Percentiles rank a stretch among this genome's conserved stretches.
These are phyloP conservation scores for Sinapis alba DNA, from an alignment of 441 rosid species.

Conservation along the genomic window DNA sequence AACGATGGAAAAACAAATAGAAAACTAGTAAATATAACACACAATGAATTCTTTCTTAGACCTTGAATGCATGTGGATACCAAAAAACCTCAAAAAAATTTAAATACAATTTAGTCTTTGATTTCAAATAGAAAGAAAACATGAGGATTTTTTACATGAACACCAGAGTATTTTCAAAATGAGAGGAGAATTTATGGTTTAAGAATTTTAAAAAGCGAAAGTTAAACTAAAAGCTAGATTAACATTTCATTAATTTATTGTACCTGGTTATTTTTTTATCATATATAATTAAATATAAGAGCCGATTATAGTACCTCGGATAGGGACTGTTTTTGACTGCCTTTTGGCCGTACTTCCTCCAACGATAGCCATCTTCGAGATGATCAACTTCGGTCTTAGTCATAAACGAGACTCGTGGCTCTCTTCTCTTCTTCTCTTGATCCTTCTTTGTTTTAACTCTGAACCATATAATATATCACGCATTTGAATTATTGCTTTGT, in stretches of 20 bases:
- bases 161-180: not conserved
- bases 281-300: not conserved
- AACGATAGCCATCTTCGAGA: slow-evolving; percentile 95
- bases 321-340: slow-evolving; percentile 97
- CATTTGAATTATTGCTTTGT: not conserved
- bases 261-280: not conserved
- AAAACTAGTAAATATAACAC: not conserved
- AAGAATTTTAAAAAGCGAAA: not conserved
- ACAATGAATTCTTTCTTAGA: not conserved
- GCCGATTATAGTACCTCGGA: slow-evolving; percentile 65
- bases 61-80: not conserved
- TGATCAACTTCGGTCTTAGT: slow-evolving; percentile 94
- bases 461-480: slow-evolving; percentile 17
- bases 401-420: slow-evolving; percentile 83
- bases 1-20: not conserved
- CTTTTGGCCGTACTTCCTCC: slow-evolving; percentile 98
- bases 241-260: not conserved
- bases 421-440: slow-evolving; percentile 69
- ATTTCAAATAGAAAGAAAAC: not conserved
- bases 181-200: not conserved
- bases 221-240: not conserved
- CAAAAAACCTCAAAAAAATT: not conserved
- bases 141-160: not conserved
- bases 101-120: not conserved
- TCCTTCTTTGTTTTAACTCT: slow-evolving; percentile 64